Base-by-base conservation (phyloP, 352 stramenopile genomes). In the Thalassiosira mediterranea region DNA sequence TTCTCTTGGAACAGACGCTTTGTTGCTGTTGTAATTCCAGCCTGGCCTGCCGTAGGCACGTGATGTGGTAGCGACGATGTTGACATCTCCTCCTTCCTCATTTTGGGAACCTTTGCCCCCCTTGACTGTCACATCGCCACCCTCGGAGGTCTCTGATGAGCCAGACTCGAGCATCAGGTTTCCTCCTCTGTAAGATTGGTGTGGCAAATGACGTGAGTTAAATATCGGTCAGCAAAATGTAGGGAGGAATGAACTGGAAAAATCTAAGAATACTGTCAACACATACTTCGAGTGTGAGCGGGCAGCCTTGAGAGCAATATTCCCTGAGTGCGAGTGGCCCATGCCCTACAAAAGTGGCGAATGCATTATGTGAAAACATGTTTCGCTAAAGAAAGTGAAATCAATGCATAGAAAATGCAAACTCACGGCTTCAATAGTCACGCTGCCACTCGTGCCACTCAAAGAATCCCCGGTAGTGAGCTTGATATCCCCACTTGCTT, bases 61-160 rank as follows among this genome's bases (percentile, higher is more conserved):
- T 1, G 5, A 64, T 56, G 69, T 44, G 7, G 63, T 72, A 5
- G 62, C 72, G 46, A 76, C 57, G 1, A 81, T 57, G 32, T 77
- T 81, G 44, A 86, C 60, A 25, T 77, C 51, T n/a, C 76, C 76
- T 28, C 71, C 56, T 21, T 23, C 48, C 34, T 54, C 26, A 1
- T 13, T 42, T 31, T 52, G 67, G 7, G 59, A 66, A 15, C 23
- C 56, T 40, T 19, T 48, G 4, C 68, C 70, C 49, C 70, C 54
- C 25, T 58, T 67, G 3, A 85, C 19, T 15, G 32, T 61, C 15
- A 85, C 65, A 31, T 77, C 71, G 15, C 76, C 69, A 34, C 46
- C 54, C 26, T 47, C 47, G 1, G 29, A 32, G 32, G 46, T 34
- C 10, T 59, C 31, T 5, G 51, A 60, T 5, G 71, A 70, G 4